These are phyloP conservation scores for Populus hybrid DNA, from an alignment of 441 rosid genomes.

Conservation along the genomic window DNA sequence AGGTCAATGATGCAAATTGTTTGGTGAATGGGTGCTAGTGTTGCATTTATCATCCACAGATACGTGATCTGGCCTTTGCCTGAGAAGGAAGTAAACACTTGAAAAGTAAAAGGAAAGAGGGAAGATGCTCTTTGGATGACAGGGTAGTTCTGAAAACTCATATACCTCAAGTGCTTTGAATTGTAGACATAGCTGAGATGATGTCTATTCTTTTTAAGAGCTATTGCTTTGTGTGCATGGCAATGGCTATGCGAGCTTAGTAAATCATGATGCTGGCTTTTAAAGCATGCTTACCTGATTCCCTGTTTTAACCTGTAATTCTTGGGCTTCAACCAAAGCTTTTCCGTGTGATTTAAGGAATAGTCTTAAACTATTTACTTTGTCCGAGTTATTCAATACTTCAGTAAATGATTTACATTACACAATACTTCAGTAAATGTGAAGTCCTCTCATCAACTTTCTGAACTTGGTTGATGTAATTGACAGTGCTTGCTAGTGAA, in stretches of 20 bases:
- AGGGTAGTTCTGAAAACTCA: neutral
- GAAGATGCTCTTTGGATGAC: neutral
- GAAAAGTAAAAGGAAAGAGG: neutral
- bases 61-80: neutral
- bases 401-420: neutral
- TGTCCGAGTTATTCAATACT: neutral
- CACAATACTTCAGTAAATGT: neutral
- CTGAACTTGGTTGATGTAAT: conserved; percentile 16
- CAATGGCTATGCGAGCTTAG: neutral
- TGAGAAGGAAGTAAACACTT: neutral
- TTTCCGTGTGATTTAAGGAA: neutral
- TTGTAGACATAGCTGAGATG: neutral
- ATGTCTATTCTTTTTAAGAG: too few species aligned
- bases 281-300: neutral
- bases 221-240: neutral
- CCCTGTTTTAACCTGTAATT: neutral
- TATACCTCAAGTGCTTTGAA: neutral
- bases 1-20: neutral
- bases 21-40: neutral
- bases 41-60: neutral
- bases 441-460: neutral
- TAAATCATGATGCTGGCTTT: neutral
- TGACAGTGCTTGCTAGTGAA: conserved; percentile 88
- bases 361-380: neutral
- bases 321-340: neutral